Percentiles rank a stretch among this genome's conserved stretches.
phyloP scores from a whole-genome alignment of 106 monocot genomes.

The Dendrobium officinale region DNA sequence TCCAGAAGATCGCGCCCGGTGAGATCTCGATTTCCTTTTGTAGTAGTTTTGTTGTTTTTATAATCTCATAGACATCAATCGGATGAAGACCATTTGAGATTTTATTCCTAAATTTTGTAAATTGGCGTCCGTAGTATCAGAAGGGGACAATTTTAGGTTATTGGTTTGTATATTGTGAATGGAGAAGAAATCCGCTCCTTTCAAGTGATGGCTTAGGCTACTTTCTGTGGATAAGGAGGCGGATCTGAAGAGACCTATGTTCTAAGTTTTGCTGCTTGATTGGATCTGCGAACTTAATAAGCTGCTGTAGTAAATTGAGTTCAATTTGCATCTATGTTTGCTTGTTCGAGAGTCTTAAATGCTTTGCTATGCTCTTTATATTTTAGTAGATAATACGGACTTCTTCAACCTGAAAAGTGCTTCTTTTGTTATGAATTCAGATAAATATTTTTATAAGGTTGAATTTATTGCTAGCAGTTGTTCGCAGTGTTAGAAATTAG shows the following conservation, averaged over 20 bases:
- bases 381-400: not conserved
- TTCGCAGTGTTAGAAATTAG: too few relatives aligned
- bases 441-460: not conserved
- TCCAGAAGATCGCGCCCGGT: slow-evolving; percentile 64
- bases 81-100: not conserved
- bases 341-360: not conserved
- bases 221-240: not conserved
- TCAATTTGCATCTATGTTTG: not conserved
- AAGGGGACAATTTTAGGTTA: not conserved
- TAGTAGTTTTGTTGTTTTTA: not conserved
- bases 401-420: not conserved
- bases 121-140: too few relatives aligned
- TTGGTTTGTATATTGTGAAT: not conserved
- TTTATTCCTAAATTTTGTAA: not conserved
- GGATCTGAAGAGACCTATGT: not conserved
- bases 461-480: not conserved
- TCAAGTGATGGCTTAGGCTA: not conserved
- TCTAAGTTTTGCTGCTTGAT: not conserved
- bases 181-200: not conserved
- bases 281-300: not conserved
- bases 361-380: not conserved
- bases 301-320: not conserved
- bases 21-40: not conserved
- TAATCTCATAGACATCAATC: not conserved
- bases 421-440: not conserved